Evolutionary conservation across 345 rosid genomes (phyloP).

Genomic region (Carallia brachiata): DNA sequence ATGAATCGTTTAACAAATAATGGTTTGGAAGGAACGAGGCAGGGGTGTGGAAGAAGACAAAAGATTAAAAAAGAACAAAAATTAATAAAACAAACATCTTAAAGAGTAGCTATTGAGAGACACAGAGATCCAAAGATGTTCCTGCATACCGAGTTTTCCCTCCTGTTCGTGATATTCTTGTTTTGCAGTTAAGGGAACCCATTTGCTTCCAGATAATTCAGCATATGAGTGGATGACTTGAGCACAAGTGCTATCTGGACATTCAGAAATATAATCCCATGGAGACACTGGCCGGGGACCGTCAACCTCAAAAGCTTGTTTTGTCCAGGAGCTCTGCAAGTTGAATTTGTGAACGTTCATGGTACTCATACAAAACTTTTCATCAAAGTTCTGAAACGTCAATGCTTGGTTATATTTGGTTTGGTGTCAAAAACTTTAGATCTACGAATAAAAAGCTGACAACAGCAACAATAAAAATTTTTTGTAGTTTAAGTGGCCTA

Average conservation of each 20-base stretch:
- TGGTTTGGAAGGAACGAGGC: background rate
- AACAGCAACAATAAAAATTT: background rate
- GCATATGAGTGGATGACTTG: slow-evolving; percentile 52
- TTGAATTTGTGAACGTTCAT: slow-evolving; percentile 1
- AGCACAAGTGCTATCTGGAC: slow-evolving; percentile 58
- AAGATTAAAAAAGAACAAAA: background rate
- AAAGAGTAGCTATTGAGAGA: slow-evolving; percentile 3
- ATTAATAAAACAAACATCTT: background rate
- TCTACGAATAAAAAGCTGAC: background rate
- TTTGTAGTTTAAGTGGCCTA: background rate
- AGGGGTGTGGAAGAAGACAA: background rate
- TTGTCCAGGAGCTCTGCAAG: slow-evolving; percentile 62
- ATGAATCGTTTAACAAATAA: background rate
- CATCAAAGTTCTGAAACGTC: background rate
- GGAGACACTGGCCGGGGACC: slow-evolving; percentile 36
- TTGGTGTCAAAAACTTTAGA: background rate
- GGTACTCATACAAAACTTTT: background rate
- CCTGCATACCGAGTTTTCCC: slow-evolving; percentile 33
- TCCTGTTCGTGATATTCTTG: slow-evolving; percentile 26
- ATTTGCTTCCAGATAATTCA: slow-evolving; percentile 34
- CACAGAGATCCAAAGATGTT: slow-evolving; percentile 4
- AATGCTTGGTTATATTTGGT: background rate
- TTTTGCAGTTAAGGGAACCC: slow-evolving; percentile 22
- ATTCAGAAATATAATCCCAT: slow-evolving; percentile 36
- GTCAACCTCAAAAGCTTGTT: slow-evolving; percentile 41